Conservation (phyloP, 305 asterid species). For the Ilex paraguariensis region DNA sequence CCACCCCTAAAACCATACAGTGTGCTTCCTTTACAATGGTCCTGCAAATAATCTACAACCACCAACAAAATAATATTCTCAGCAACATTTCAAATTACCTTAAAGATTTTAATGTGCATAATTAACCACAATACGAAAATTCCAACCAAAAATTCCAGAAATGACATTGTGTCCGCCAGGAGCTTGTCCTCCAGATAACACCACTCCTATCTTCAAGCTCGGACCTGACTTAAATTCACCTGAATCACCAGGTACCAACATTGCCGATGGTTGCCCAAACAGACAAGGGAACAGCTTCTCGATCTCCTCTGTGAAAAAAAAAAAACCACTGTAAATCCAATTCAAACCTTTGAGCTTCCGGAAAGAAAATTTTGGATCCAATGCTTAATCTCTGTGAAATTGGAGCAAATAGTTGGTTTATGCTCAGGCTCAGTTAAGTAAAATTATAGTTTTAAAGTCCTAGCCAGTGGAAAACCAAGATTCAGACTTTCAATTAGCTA, state of each 20-base stretch:
- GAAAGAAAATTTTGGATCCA: too few relatives aligned
- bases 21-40: slow-evolving; percentile 87
- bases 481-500: neutral
- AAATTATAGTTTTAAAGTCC: too few relatives aligned
- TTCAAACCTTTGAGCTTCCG: too few relatives aligned
- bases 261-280: slow-evolving; percentile 88
- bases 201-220: slow-evolving; percentile 83
- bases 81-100: too few relatives aligned
- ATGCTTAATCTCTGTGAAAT: too few relatives aligned
- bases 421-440: too few relatives aligned
- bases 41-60: slow-evolving; percentile 80
- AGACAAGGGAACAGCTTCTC: slow-evolving; percentile 80
- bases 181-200: slow-evolving; percentile 97
- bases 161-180: slow-evolving; percentile 99
- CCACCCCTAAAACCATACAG: slow-evolving; percentile 96
- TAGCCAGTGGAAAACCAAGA: too few relatives aligned
- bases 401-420: too few relatives aligned
- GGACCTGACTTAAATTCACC: slow-evolving; percentile 22
- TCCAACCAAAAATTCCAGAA: slow-evolving; percentile 87
- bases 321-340: slow-evolving; percentile 1
- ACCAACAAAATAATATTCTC: neutral
- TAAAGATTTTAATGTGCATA: neutral
- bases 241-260: slow-evolving; percentile 56
- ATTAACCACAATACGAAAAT: slow-evolving; percentile 1
- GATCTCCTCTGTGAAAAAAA: slow-evolving; percentile 73